Evolutionary conservation across 2,329 filamentous ascomycete species (phyloP).

Genomic region (Hypoxylon sp.): DNA sequence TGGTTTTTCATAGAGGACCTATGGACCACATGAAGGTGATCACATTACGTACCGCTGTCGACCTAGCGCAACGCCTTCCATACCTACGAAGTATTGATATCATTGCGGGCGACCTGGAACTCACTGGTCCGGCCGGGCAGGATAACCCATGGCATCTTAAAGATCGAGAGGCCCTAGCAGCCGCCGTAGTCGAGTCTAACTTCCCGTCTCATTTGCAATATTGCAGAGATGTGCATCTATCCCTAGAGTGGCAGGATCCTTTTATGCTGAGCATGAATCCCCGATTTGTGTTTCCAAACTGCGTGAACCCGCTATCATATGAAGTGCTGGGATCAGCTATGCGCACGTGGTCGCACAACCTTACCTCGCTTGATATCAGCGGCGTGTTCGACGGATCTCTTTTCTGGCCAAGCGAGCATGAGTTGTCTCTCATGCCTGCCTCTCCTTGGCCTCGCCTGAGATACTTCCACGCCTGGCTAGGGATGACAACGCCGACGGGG

Average conservation of each 20-base stretch:
- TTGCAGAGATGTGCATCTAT: constrained; percentile 4
- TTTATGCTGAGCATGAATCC: background rate
- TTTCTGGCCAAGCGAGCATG: constrained; percentile 21
- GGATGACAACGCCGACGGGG: background rate
- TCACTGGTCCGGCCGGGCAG: background rate
- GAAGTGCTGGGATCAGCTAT: constrained; percentile 13
- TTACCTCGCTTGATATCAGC: constrained; percentile 9
- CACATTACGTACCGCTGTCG: background rate
- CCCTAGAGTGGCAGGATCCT: background rate
- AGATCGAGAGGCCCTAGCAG: constrained; percentile 3
- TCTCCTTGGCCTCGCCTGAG: constrained; percentile 18
- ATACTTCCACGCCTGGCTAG: background rate
- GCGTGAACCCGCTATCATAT: background rate
- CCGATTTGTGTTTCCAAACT: background rate
- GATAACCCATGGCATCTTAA: background rate
- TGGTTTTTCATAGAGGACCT: background rate
- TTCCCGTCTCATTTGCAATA: background rate
- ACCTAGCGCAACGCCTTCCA: constrained; percentile 1
- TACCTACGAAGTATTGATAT: background rate
- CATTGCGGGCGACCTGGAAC: background rate
- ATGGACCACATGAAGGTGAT: background rate
- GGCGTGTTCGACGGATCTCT: constrained; percentile 21
- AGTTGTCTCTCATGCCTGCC: background rate
- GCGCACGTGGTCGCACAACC: constrained; percentile 19
- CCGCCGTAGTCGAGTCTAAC: background rate